Evolutionary conservation across 176 grass and related monocot species (phyloP).

Genomic region (Zea mays): Zm-B73-REFERENCE-NAM-5.0 NC_050101.1:110154501-110155000

Average conservation of each 20-base stretch:
- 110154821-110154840: background rate
- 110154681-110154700: background rate
- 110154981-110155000: background rate
- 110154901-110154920: conserved; percentile 80
- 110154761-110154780: conserved; percentile 22
- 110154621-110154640: conserved; percentile 83
- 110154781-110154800: background rate
- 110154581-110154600: conserved; percentile 91
- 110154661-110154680: conserved; percentile 12
- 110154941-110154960: conserved; percentile 99
- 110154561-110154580: conserved; percentile 79
- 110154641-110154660: conserved; percentile 65
- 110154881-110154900: conserved; percentile 94
- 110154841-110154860: conserved; percentile 27
- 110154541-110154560: conserved; percentile 96
- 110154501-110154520: conserved; percentile 31
- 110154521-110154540: conserved; percentile 66
- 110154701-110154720: background rate
- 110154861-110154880: conserved; percentile 76
- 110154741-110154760: background rate
- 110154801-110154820: background rate
- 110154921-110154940: conserved; percentile 86
- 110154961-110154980: conserved; percentile 72
- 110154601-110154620: conserved; percentile 80
- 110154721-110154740: conserved; percentile 23